Conservation (phyloP, 345 rosid species). For the Rhodamnia rubescens region DNA sequence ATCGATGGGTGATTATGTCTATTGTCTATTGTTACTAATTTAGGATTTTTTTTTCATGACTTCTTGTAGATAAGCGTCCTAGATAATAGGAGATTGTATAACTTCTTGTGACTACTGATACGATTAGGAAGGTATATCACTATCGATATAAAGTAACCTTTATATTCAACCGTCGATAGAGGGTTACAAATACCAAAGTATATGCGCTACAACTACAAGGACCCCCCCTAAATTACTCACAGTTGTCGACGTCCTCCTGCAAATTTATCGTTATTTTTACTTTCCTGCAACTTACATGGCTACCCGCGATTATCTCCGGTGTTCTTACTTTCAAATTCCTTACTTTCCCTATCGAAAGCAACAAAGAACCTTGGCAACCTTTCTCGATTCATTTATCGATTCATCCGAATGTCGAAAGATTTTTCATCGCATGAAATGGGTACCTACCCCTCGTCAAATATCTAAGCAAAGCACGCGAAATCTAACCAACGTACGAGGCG, state of each 20-base stretch:
- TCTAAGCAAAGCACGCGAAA: not conserved
- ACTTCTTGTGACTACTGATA: not conserved
- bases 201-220: not conserved
- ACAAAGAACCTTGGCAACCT: accelerated
- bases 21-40: not conserved
- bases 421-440: not conserved
- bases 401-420: not conserved
- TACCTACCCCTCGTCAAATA: not conserved
- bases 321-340: not conserved
- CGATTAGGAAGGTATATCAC: not conserved
- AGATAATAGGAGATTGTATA: not conserved
- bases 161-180: not conserved
- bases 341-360: not conserved
- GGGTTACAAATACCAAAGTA: accelerated
- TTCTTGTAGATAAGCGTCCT: not conserved
- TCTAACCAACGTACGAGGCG: not conserved
- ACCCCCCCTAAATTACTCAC: not conserved
- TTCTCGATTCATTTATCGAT: not conserved
- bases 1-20: accelerated
- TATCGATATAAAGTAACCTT: not conserved
- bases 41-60: not conserved
- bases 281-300: not conserved
- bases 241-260: not conserved
- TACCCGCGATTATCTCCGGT: accelerated
- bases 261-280: not conserved